Conservation (phyloP, 192 early-diverging fungal genomes). For the Endogone sp. region DNA sequence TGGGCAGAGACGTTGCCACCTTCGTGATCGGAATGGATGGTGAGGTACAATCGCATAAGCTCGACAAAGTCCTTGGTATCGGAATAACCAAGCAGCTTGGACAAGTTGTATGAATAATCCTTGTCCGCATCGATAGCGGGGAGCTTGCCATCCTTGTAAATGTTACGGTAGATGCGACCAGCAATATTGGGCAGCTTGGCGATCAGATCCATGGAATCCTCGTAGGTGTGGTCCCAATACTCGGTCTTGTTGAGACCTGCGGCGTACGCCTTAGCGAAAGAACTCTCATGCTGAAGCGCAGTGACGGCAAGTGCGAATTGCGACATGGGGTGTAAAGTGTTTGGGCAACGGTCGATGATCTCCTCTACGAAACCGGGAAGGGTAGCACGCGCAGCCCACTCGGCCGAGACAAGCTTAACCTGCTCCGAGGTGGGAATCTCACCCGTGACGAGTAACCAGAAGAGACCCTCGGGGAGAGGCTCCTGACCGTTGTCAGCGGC, state of each 20-base stretch:
- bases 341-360: slow-evolving; percentile 97
- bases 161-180: slow-evolving; percentile 98
- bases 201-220: slow-evolving; percentile 98
- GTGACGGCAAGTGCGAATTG: slow-evolving; percentile 97
- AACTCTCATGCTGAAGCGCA: slow-evolving; percentile 94
- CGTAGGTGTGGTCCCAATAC: slow-evolving; percentile 96
- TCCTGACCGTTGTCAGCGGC: slow-evolving; percentile 82
- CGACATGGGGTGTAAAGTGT: slow-evolving; percentile 98
- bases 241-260: slow-evolving; percentile 86
- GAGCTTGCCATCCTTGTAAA: slow-evolving; percentile 96
- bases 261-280: slow-evolving; percentile 97
- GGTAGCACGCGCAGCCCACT: slow-evolving; percentile 93
- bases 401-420: slow-evolving; percentile 84
- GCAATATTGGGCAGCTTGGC: slow-evolving; percentile 97
- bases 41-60: slow-evolving; percentile 98
- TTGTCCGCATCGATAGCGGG: slow-evolving; percentile 78
- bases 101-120: slow-evolving; percentile 96
- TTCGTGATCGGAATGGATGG: slow-evolving; percentile 99
- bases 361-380: slow-evolving; percentile 96
- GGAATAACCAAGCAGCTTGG: slow-evolving; percentile 87
- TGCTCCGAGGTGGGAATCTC: slow-evolving; percentile 94
- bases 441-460: slow-evolving; percentile 98
- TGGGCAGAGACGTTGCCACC: slow-evolving; percentile 99
- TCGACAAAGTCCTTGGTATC: slow-evolving; percentile 90
- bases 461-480: slow-evolving; percentile 97